Percentiles rank a stretch among this genome's conserved stretches.
Conservation (phyloP, 192 early-diverging fungal genomes). For the Anaeromyces robustus region DNA sequence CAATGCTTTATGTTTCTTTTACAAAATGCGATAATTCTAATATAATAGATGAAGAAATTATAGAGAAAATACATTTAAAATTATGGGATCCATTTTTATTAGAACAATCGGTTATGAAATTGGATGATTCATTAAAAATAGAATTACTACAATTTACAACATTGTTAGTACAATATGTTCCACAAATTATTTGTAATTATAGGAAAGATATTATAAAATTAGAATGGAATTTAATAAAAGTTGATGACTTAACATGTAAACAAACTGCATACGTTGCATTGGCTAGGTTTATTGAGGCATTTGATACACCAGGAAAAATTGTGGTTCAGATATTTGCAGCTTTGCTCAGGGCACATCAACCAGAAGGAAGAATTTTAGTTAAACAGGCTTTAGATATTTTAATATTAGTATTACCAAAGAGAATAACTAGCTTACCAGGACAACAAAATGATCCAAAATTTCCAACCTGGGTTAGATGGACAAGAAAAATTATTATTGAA, state of each 20-base stretch:
- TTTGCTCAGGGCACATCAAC: conserved; percentile 74
- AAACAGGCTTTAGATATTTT: conserved; percentile 89
- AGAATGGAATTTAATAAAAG: conserved; percentile 56
- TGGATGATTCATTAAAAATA: conserved; percentile 51
- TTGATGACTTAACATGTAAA: conserved; percentile 87
- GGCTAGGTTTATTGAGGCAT: conserved; percentile 81
- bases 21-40: conserved; percentile 24
- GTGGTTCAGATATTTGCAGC: conserved; percentile 76
- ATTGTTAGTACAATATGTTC: conserved; percentile 67
- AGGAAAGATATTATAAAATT: conserved; percentile 88
- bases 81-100: conserved; percentile 34
- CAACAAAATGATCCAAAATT: conserved; percentile 11
- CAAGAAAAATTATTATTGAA: conserved; percentile 75
- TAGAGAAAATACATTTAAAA: conserved; percentile 36
- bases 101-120: conserved; percentile 33
- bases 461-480: conserved; percentile 77
- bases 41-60: conserved; percentile 44
- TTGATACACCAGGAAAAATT: conserved; percentile 76
- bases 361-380: conserved; percentile 72
- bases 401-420: conserved; percentile 74
- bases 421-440: conserved; percentile 29
- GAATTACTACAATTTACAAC: conserved; percentile 88
- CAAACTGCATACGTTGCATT: conserved; percentile 90
- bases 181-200: conserved; percentile 54
- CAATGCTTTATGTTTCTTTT: conserved; percentile 60